Conservation (phyloP, 1,139 yeast species). For the Scheffersomyces cryptocercus region DNA sequence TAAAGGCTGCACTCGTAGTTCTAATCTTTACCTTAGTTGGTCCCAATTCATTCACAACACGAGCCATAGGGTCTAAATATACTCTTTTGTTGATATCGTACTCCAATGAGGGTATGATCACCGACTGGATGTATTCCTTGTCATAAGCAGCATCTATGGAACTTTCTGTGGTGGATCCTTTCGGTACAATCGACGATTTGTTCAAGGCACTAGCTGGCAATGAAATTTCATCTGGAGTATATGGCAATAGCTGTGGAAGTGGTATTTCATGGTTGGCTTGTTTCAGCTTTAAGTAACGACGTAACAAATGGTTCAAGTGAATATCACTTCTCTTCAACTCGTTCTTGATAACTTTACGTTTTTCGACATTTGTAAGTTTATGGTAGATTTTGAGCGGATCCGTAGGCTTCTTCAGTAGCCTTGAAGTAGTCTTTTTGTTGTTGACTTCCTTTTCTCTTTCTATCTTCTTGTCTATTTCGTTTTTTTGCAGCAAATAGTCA, state of each 20-base stretch:
- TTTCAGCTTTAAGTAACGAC: constrained; percentile 29
- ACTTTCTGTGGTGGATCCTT: constrained; percentile 21
- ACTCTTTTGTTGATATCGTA: constrained; percentile 34
- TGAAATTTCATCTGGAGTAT: constrained; percentile 19
- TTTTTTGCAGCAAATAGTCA: constrained; percentile 12
- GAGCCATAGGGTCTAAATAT: constrained; percentile 19
- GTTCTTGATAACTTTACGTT: constrained; percentile 9
- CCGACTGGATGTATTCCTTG: constrained; percentile 30
- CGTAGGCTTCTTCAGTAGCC: constrained; percentile 2
- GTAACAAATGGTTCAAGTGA: constrained; percentile 20
- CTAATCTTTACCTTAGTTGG: constrained; percentile 37
- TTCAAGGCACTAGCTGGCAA: constrained; percentile 6
- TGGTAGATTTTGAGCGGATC: constrained; percentile 4
- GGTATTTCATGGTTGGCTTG: constrained; percentile 31
- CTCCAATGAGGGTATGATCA: constrained; percentile 39
- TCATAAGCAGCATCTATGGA: constrained; percentile 34
- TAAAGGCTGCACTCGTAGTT: constrained; percentile 33
- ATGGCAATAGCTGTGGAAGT: constrained; percentile 36
- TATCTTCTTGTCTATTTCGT: constrained; percentile 5
- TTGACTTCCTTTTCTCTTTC: neutral
- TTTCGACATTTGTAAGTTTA: constrained; percentile 4
- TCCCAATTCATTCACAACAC: constrained; percentile 33
- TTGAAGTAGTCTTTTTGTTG: neutral
- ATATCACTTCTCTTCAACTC: constrained; percentile 11
- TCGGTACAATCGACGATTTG: constrained; percentile 12